Base-by-base conservation (phyloP, 495 filamentous ascomycete species). In the Usnea hakonensis region DNA sequence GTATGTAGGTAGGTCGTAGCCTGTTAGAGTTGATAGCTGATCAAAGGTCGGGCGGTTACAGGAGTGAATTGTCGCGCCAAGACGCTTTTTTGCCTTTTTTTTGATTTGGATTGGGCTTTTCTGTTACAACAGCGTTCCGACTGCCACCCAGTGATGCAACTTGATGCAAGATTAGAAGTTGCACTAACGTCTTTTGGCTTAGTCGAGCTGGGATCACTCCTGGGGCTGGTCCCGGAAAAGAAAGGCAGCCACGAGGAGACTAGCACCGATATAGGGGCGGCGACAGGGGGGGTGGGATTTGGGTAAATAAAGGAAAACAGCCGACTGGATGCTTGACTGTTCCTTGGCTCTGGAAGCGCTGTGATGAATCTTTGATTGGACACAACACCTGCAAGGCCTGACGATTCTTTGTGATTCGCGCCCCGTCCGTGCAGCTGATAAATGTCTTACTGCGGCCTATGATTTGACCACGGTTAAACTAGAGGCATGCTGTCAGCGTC, bases 21-120 rank as follows among this genome's bases (percentile, higher is more conserved):
- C n/a, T n/a, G n/a, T n/a, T n/a, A n/a, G n/a, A n/a, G n/a, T 55
- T 17, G 19, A 55, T n/a, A 43, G 46, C 46, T 28, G 65, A 33
- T 60, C 46, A 60, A 61, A 67, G 59, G 57, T 44, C 62, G 67
- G 66, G 67, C 67, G 67, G 67, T 65, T 69, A 69, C 46, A 67
- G 58, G 32, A 59, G 36, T 50, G 55, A 33, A 40, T 52, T 60
- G n/a, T 54, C 28, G 55, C 52, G 57, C 55, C 62, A 64, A 54
- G 55, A 64, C 7, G 11, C 17, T 32, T n/a, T 35, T 53, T 48
- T 36, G 41, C 30, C 38, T 48, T 61, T 59, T 55, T 61, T 43
- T 64, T n/a, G n/a, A n/a, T n/a, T n/a, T n/a, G n/a, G n/a, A n/a
- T n/a, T n/a, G n/a, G n/a, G n/a, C n/a, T n/a, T 46, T 58, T 52